A percentile compares a stretch with the other conserved stretches of the same genome.
These are phyloP conservation scores for Ophiostoma perfectum DNA, from an alignment of 2,329 filamentous ascomycete species.

Conservation along the genomic window DNA sequence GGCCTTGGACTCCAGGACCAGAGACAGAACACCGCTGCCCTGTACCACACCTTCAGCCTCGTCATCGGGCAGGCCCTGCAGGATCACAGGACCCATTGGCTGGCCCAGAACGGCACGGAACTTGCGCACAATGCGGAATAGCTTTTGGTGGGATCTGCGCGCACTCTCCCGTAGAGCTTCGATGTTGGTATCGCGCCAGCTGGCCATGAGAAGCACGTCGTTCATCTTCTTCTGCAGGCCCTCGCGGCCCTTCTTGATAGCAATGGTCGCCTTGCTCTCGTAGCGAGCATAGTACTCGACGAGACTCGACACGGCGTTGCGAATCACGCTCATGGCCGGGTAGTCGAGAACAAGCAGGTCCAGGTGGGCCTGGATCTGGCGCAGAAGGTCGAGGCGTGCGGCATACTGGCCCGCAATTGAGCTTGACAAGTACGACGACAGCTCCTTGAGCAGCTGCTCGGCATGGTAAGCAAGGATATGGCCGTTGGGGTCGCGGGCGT, in stretches of 20 bases:
- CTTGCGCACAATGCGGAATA: conserved; percentile 87
- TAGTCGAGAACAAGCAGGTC: conserved; percentile 55
- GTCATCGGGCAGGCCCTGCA: conserved; percentile 54
- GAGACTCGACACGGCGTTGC: conserved; percentile 67
- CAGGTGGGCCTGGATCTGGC: conserved; percentile 60
- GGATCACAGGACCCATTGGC: conserved; percentile 62
- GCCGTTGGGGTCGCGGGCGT: conserved; percentile 30
- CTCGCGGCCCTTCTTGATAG: conserved; percentile 61
- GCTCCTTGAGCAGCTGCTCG: conserved; percentile 63
- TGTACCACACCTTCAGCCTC: conserved; percentile 26
- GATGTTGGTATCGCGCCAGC: conserved; percentile 98
- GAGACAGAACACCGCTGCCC: conserved; percentile 21
- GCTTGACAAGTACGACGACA: conserved; percentile 72
- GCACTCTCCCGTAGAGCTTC: conserved; percentile 83
- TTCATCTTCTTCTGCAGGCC: conserved; percentile 87
- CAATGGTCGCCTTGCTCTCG: conserved; percentile 57
- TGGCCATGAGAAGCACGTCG: conserved; percentile 85
- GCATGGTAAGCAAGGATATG: conserved; percentile 54
- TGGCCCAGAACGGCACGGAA: conserved; percentile 75
- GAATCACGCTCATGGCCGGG: conserved; percentile 52
- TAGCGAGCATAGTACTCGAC: conserved; percentile 70
- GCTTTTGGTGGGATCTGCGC: conserved; percentile 80
- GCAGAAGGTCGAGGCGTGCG: conserved; percentile 65
- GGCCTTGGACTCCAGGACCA: neutral
- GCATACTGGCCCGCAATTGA: conserved; percentile 78